A percentile compares a stretch with the other conserved stretches of the same genome.
These are phyloP conservation scores for Selaginella moellendorffii DNA, from an alignment of 75 land plant genomes.

Conservation along the genomic window DNA sequence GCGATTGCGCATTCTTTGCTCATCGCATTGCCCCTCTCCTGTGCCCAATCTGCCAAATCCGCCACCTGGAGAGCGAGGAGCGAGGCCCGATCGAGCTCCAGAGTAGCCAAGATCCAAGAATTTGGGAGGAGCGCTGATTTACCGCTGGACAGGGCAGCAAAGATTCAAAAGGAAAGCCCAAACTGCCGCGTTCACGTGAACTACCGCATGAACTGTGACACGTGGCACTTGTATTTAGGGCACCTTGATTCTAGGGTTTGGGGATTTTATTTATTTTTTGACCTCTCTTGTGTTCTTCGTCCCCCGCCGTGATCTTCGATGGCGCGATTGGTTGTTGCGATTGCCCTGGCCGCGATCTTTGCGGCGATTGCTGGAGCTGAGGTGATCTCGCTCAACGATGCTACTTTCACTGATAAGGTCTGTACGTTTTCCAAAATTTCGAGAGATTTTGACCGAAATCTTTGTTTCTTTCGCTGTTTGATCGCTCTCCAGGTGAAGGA, in stretches of 20 bases:
- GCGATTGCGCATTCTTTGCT: too few species aligned
- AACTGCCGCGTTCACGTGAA: background rate
- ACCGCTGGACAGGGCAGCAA: background rate
- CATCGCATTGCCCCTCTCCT: too few species aligned
- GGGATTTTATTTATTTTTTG: background rate
- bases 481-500: slow-evolving; percentile 46
- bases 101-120: too few species aligned
- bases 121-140: too few species aligned
- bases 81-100: too few species aligned
- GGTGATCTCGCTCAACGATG: background rate
- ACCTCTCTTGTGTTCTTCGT: background rate
- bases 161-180: background rate
- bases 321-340: background rate
- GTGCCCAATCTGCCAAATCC: too few species aligned
- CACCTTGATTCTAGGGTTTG: too few species aligned
- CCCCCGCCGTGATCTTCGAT: too few species aligned
- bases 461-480: background rate
- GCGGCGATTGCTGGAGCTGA: background rate
- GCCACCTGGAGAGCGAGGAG: too few species aligned
- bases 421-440: background rate
- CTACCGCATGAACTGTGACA: background rate
- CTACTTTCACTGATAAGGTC: background rate
- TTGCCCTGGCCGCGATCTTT: background rate
- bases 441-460: too few species aligned
- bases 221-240: too few species aligned